Evolutionary conservation across 1,284 basidiomycete genomes (phyloP).

Genomic region (Ustilago tritici): DNA sequence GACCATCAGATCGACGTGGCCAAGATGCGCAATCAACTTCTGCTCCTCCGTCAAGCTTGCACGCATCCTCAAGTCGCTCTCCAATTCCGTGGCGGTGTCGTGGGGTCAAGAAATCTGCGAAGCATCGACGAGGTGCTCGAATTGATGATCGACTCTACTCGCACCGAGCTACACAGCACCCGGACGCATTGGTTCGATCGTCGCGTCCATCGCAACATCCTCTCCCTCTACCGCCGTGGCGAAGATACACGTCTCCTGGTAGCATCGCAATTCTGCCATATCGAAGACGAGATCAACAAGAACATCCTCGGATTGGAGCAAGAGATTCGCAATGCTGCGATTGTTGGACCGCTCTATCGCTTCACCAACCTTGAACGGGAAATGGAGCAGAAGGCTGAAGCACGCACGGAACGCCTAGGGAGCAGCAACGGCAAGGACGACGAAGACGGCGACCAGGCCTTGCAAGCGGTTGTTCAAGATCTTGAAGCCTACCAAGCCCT

Average conservation of each 20-base stretch:
- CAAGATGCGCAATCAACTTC: constrained; percentile 52
- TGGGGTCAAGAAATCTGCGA: constrained; percentile 53
- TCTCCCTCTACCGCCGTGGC: constrained; percentile 54
- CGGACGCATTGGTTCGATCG: constrained; percentile 35
- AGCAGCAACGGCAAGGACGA: neutral
- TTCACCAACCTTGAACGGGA: constrained; percentile 45
- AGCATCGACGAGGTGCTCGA: constrained; percentile 66
- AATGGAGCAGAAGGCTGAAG: constrained; percentile 30
- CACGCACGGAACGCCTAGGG: constrained; percentile 12
- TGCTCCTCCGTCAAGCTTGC: constrained; percentile 64
- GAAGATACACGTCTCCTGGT: constrained; percentile 41
- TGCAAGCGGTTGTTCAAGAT: constrained; percentile 22
- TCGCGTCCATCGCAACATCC: constrained; percentile 53
- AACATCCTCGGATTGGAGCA: constrained; percentile 32
- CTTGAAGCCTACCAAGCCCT: constrained; percentile 24
- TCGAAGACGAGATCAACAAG: constrained; percentile 37
- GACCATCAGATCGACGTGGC: constrained; percentile 48
- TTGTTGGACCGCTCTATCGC: constrained; percentile 48
- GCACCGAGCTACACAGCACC: constrained; percentile 39
- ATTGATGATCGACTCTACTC: constrained; percentile 61
- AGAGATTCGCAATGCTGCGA: constrained; percentile 36
- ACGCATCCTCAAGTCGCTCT: constrained; percentile 65
- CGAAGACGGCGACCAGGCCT: constrained; percentile 17
- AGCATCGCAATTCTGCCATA: constrained; percentile 36
- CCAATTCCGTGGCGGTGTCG: constrained; percentile 39